These are phyloP conservation scores for Lepidium aucheri DNA, from an alignment of 345 rosid species.

Conservation along the genomic window DNA sequence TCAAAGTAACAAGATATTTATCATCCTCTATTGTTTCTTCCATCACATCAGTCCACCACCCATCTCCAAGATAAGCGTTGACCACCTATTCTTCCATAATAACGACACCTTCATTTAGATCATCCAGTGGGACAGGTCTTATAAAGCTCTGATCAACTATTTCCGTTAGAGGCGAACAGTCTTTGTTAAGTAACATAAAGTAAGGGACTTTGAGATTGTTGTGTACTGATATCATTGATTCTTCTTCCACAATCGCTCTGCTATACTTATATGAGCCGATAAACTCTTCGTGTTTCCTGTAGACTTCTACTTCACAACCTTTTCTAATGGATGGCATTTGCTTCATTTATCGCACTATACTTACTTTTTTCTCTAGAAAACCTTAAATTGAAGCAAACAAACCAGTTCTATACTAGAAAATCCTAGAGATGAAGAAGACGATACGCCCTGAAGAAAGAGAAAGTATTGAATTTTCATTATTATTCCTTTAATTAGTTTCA, in stretches of 20 bases:
- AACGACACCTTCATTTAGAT: not conserved
- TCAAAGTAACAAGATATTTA: slow-evolving; percentile 32
- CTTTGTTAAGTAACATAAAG: not conserved
- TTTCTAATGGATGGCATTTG: not conserved
- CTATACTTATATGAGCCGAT: not conserved
- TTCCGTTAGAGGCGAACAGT: not conserved
- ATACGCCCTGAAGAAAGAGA: no score
- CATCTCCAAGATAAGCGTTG: slow-evolving; percentile 27
- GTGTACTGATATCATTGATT: not conserved
- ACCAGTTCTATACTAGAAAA: not conserved
- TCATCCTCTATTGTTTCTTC: slow-evolving; percentile 26
- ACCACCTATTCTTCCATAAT: slow-evolving; percentile 29
- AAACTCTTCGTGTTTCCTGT: not conserved
- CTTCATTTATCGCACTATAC: not conserved
- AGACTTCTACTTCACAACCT: not conserved
- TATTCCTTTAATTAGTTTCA: not conserved
- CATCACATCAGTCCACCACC: slow-evolving; percentile 48
- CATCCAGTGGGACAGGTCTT: slow-evolving; percentile 39
- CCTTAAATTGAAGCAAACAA: not conserved
- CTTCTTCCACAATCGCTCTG: not conserved
- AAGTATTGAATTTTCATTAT: no score
- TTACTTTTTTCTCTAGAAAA: not conserved
- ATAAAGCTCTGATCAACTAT: not conserved
- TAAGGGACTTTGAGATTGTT: not conserved
- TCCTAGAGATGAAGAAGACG: not conserved